phyloP scores from a whole-genome alignment of 164 flowering plant species.

The Sextonia rubra region DNA sequence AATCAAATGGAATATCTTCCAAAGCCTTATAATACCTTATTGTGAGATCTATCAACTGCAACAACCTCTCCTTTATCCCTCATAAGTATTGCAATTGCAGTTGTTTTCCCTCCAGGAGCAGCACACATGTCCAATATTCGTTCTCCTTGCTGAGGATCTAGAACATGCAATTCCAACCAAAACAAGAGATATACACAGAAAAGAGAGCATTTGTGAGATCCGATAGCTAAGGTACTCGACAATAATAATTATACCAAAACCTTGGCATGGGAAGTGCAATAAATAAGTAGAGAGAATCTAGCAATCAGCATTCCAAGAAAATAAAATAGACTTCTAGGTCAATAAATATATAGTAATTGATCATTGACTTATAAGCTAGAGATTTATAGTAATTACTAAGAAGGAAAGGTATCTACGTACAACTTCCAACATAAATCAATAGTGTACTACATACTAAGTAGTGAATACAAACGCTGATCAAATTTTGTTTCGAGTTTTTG shows the following conservation, averaged over 20 bases:
- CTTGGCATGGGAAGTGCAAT: neutral
- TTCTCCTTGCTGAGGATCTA: constrained; percentile 91
- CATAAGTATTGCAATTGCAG: constrained; percentile 94
- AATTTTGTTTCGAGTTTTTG: too few species aligned
- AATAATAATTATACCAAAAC: neutral
- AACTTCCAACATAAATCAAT: too few species aligned
- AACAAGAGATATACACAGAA: neutral
- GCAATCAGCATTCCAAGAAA: neutral
- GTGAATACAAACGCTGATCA: too few species aligned
- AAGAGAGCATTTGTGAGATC: neutral
- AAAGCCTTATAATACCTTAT: constrained; percentile 50
- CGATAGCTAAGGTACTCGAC: neutral
- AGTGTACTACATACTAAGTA: too few species aligned
- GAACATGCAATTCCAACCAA: constrained; percentile 5
- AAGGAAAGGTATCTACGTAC: too few species aligned
- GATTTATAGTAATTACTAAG: too few species aligned
- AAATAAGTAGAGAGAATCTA: neutral
- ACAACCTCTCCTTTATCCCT: constrained; percentile 82
- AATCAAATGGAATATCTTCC: neutral
- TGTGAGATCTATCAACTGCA: constrained; percentile 95
- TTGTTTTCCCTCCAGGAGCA: constrained; percentile 98
- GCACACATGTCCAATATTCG: constrained; percentile 97
- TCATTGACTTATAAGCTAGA: too few species aligned
- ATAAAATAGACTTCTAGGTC: neutral
- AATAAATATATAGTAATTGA: too few species aligned